Conservation (phyloP, 208 protist genomes). For the Borovskyia barvae region DNA sequence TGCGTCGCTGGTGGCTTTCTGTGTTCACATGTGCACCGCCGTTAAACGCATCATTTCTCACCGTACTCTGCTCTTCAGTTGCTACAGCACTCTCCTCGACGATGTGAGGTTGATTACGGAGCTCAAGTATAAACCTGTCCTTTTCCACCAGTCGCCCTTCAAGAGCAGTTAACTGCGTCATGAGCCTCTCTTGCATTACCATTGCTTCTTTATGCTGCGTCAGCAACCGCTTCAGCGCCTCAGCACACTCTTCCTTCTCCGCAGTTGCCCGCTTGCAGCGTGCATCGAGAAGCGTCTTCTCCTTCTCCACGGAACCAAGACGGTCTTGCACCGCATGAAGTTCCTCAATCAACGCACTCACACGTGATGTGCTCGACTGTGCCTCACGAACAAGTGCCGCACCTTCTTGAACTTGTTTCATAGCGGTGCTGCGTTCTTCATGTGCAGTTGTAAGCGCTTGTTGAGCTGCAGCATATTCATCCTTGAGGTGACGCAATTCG, state of each 20-base stretch:
- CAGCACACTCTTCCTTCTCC: slow-evolving; percentile 38
- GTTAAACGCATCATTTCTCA: background rate
- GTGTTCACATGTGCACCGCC: too few relatives aligned
- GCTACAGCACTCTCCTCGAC: background rate
- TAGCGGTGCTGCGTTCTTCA: slow-evolving; percentile 16
- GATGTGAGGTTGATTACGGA: too few relatives aligned
- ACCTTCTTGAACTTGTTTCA: slow-evolving; percentile 16
- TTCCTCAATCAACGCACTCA: slow-evolving; percentile 16
- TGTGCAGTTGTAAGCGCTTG: background rate
- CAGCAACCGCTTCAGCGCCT: slow-evolving; percentile 16
- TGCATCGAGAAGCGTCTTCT: slow-evolving; percentile 19
- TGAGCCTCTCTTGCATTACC: slow-evolving; percentile 3
- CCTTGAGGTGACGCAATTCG: slow-evolving; percentile 16
- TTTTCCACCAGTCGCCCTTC: slow-evolving; percentile 1
- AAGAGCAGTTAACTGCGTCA: slow-evolving; percentile 1
- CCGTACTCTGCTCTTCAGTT: background rate
- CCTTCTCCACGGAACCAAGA: slow-evolving; percentile 12
- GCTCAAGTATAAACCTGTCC: too few relatives aligned
- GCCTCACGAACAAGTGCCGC: slow-evolving; percentile 21
- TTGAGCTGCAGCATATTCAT: slow-evolving; percentile 11
- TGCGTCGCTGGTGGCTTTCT: slow-evolving; percentile 12
- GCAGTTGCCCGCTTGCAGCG: slow-evolving; percentile 21
- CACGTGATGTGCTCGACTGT: slow-evolving; percentile 4
- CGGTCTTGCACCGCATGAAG: slow-evolving; percentile 20
- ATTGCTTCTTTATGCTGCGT: slow-evolving; percentile 23